Evolutionary conservation across 495 filamentous ascomycete genomes (phyloP), one percentile per base, ranked within the genome.

Genomic region (Cairneyella variabilis): DNA sequence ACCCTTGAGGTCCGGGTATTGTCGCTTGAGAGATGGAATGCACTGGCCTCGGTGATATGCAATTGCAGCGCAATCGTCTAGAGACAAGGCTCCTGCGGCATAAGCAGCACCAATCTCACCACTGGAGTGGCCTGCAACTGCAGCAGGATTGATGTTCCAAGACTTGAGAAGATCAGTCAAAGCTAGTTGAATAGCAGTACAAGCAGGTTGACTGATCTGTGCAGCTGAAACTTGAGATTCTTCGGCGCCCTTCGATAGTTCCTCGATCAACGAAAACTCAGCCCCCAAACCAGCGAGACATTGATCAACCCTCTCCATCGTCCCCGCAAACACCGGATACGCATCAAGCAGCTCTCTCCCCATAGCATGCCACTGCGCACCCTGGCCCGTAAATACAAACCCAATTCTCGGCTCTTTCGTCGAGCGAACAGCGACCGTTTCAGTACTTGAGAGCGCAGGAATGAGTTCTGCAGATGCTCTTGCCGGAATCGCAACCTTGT

Each of bases 101-200:
- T 78, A 79, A 0, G 78, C 76, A 7, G 78, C 78, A 16, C 68
- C 76, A 59, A 86, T 86, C 59, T 87, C 83, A 8, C 83, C 83
- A 63, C 76, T 80, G 2, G 83, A 86, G 64, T 87, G 83, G 12
- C 83, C 83, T 3, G 80, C 71, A 0, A 84, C 80, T 22, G 76
- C 76, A 0, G 64, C 61, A 0, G 82, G 82, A 16, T 30, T 63
- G 36, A 87, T 71, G 22, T 73, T 73, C 71, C 80, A 84, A 9
- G 72, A 75, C 23, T 54, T 57, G 22, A 85, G 63, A 0, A 87
- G 65, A 27, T 80, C 76, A 0, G 77, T 71, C 49, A 87, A 52
- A 3, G 76, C 75, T 3, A 82, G 54, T 57, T 82, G 77, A 3
- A 82, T 63, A 5, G 76, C 75, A 11, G 69, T 77, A 58, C 74